These are phyloP conservation scores for Dioszegia crocea DNA, from an alignment of 768 basidiomycete species.

Conservation along the genomic window DNA sequence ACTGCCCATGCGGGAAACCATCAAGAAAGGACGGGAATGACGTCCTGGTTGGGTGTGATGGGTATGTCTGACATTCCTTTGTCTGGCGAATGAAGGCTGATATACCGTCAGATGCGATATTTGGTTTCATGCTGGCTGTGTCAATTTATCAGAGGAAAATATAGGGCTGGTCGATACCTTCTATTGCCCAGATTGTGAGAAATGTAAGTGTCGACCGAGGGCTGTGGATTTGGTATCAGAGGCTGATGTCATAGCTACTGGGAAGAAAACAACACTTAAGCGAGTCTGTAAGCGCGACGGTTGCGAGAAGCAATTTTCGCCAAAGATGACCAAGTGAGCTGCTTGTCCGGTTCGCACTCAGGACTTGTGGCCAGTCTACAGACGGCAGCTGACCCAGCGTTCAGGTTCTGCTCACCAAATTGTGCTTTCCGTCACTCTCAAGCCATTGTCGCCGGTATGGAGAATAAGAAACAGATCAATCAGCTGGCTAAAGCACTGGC, in stretches of 20 bases:
- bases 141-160: constrained; percentile 30
- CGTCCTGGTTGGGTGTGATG: constrained; percentile 41
- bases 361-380: too few relatives aligned
- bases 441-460: constrained; percentile 15
- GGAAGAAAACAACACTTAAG: constrained; percentile 25
- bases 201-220: constrained; percentile 25
- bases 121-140: constrained; percentile 45
- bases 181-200: constrained; percentile 40
- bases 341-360: not conserved
- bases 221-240: too few relatives aligned
- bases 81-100: not conserved
- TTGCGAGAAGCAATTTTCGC: constrained; percentile 23
- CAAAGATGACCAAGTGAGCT: constrained; percentile 29
- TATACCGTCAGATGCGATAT: constrained; percentile 33
- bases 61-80: constrained; percentile 7
- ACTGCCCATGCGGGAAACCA: constrained; percentile 39
- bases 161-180: constrained; percentile 38
- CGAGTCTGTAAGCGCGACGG: constrained; percentile 23
- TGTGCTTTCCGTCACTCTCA: constrained; percentile 33
- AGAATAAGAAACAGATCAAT: constrained; percentile 28
- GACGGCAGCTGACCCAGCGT: not conserved
- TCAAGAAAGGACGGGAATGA: constrained; percentile 39
- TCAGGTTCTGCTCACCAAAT: constrained; percentile 31
- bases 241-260: constrained; percentile 18
- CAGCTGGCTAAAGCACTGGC: constrained; percentile 22